Conservation (phyloP, 495 filamentous ascomycete genomes). For the Lineolata rhizophorae region DNA sequence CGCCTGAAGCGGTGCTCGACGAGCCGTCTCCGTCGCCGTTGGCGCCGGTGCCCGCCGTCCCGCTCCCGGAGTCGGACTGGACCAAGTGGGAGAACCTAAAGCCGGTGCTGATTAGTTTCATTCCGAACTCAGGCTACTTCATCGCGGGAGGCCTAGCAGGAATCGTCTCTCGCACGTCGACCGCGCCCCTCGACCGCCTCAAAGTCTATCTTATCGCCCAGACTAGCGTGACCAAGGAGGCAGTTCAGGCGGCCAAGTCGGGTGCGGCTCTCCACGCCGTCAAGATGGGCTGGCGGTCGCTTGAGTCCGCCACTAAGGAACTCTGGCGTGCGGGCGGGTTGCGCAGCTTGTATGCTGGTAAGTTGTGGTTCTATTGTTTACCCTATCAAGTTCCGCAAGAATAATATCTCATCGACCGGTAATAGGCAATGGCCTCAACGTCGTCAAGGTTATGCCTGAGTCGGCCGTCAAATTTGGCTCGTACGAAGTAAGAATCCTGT, state of each 20-base stretch:
- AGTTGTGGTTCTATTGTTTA: constrained; percentile 16
- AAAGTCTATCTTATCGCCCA: constrained; percentile 96
- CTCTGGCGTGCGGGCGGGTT: constrained; percentile 79
- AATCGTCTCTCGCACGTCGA: constrained; percentile 76
- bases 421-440: constrained; percentile 88
- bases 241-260: constrained; percentile 43
- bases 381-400: constrained; percentile 7
- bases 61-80: constrained; percentile 5
- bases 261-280: constrained; percentile 45
- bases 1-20: not conserved
- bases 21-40: not conserved
- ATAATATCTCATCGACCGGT: constrained; percentile 8
- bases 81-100: constrained; percentile 12
- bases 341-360: constrained; percentile 85
- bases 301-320: constrained; percentile 46
- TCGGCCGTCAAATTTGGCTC: constrained; percentile 94
- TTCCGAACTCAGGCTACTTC: constrained; percentile 80
- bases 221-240: constrained; percentile 37
- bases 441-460: constrained; percentile 94
- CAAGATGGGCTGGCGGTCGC: constrained; percentile 40
- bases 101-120: constrained; percentile 35
- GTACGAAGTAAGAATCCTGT: constrained; percentile 42
- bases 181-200: constrained; percentile 85
- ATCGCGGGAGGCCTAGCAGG: constrained; percentile 84
- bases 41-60: constrained; percentile 1